phyloP scores from a whole-genome alignment of 148 eudicot species.

The Vaccinium darrowii region DNA sequence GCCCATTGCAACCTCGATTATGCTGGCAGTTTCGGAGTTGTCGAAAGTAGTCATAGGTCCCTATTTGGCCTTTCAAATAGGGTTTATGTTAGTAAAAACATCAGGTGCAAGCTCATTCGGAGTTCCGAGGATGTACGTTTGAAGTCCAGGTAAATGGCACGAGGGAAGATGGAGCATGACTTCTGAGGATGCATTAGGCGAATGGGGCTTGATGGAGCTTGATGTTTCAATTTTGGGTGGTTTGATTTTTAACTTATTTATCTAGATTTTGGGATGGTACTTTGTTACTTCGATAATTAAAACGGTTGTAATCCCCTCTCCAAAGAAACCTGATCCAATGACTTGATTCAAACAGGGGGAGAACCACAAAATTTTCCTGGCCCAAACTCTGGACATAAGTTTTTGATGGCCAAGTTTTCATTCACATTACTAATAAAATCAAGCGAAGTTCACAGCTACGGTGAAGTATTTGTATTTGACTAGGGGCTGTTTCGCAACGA shows the following conservation, averaged over 20 bases:
- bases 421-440: neutral
- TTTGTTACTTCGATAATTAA: neutral
- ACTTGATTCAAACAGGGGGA: neutral
- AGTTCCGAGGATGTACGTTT: neutral
- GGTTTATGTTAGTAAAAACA: neutral
- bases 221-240: neutral
- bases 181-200: neutral
- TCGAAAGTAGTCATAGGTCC: neutral
- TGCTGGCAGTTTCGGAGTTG: neutral
- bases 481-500: too few species aligned
- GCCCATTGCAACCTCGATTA: neutral
- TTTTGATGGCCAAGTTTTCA: neutral
- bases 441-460: too few species aligned
- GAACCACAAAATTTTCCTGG: neutral
- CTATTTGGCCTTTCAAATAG: neutral
- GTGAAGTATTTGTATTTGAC: too few species aligned
- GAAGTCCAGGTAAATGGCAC: neutral
- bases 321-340: neutral
- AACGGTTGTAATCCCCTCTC: neutral
- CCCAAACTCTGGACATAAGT: neutral
- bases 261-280: neutral
- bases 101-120: neutral
- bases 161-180: too few species aligned
- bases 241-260: neutral
- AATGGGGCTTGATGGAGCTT: constrained; percentile 4